Evolutionary conservation across 2,329 filamentous ascomycete genomes (phyloP).

Genomic region (Trichoderma citrinoviride): DNA sequence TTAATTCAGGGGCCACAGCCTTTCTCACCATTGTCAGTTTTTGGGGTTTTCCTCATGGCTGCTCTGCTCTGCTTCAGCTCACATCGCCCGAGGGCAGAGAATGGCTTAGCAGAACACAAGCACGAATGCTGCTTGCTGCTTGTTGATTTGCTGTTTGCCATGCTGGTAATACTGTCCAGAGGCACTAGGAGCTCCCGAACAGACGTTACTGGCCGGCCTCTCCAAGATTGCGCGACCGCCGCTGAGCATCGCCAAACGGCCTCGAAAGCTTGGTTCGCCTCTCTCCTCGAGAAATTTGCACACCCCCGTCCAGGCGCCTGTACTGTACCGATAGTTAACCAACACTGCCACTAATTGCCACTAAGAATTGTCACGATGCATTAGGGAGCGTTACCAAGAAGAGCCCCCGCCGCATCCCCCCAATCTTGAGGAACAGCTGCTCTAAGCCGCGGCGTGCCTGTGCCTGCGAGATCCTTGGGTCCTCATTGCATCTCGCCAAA

Average conservation of each 20-base stretch:
- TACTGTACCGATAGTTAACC: neutral
- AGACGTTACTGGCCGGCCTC: conserved; percentile 1
- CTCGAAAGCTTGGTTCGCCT: conserved; percentile 1
- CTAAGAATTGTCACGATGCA: conserved; percentile 6
- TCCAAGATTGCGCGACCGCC: conserved; percentile 7
- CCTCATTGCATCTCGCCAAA: conserved; percentile 17
- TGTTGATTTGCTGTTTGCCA: neutral
- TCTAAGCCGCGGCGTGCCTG: conserved; percentile 3
- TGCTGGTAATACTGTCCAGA: neutral
- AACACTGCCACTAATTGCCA: conserved; percentile 21
- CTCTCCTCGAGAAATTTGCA: conserved; percentile 1
- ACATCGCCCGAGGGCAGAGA: neutral
- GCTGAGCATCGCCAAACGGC: conserved; percentile 2
- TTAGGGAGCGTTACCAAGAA: neutral
- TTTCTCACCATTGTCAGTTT: conserved; percentile 9
- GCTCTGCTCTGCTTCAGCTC: neutral
- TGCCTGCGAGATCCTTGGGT: conserved; percentile 13
- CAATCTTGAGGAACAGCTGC: conserved; percentile 4
- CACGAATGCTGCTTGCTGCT: neutral
- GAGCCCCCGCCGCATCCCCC: conserved; percentile 1
- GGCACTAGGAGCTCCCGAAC: neutral
- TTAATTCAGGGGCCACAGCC: conserved; percentile 8
- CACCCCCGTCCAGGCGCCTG: conserved; percentile 1
- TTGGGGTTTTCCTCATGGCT: neutral
- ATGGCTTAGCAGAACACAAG: neutral